Evolutionary conservation across 352 stramenopile genomes (phyloP), one percentile per base, ranked within the genome.

Genomic region (Lagenidium giganteum): DNA sequence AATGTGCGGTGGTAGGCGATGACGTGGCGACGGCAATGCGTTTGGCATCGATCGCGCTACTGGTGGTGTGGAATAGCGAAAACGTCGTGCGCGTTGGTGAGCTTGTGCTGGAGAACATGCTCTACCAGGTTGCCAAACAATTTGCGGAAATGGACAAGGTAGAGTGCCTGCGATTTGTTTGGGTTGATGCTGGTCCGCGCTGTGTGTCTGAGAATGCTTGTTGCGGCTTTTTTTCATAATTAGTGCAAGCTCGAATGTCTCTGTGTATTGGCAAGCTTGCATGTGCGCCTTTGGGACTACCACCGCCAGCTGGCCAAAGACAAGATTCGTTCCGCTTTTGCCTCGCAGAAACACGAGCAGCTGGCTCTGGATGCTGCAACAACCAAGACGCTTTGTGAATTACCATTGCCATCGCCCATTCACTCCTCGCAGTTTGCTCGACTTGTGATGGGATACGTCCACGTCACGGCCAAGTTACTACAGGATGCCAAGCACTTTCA

Each of bases 81-180:
- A 41, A 60, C 33, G 41, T 58, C 21, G 57, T 80, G 17, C 59
- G 55, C 13, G 51, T 91, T 11, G 61, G 63, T 20, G 75, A 87
- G 18, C 55, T 87, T 25, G 75, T 88, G 37, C 18, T 83, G 18
- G 78, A 88, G 35, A 91, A 87, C 48, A 57, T 91, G 60, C 59
- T 91, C 11, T 91, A 91, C 27, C 78, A 91, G 59, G 63, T 88
- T 11, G 60, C 75, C 24, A 91, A 91, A 58, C 87, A 83, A 32
- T 79, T 75, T 38, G 49, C 58, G 0, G 75, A 87, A 21, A 67
- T 82, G 8, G 62, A 69, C 8, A 42, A 61, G 24, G 75, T 78
- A 34, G n/a, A n/a, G n/a, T n/a, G n/a, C n/a, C n/a, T n/a, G n/a
- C n/a, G n/a, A n/a, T n/a, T n/a, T n/a, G n/a, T n/a, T n/a, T n/a